Conservation (phyloP, 2,329 filamentous ascomycete species). For the Aspergillus vadensis region DNA sequence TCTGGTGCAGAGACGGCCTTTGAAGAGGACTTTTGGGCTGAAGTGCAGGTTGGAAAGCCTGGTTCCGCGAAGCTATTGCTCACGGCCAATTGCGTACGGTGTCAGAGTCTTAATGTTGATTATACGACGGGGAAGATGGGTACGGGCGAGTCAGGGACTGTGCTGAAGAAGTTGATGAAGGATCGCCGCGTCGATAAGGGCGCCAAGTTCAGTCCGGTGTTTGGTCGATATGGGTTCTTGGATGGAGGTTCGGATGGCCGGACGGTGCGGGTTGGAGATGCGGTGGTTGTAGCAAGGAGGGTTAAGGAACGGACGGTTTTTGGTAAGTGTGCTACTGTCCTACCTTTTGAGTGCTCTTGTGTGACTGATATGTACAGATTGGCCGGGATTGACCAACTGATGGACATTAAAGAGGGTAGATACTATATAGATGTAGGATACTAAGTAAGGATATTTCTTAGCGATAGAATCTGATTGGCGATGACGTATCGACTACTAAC, state of each 20-base stretch:
- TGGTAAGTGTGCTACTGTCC: constrained; percentile 45
- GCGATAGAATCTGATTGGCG: not conserved
- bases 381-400: constrained; percentile 25
- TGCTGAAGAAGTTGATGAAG: constrained; percentile 69
- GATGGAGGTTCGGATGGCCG: constrained; percentile 36
- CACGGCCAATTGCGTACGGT: constrained; percentile 71
- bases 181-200: constrained; percentile 72
- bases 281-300: constrained; percentile 55
- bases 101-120: constrained; percentile 71
- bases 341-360: not conserved
- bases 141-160: constrained; percentile 58
- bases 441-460: not conserved
- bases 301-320: constrained; percentile 57
- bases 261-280: constrained; percentile 58
- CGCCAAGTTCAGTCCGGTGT: constrained; percentile 67
- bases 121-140: constrained; percentile 64
- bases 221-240: constrained; percentile 72
- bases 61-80: constrained; percentile 51
- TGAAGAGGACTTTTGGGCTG: constrained; percentile 73
- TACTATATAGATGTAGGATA: not conserved
- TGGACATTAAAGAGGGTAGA: not conserved
- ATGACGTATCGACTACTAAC: not conserved
- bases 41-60: constrained; percentile 45
- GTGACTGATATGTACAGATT: constrained; percentile 14
- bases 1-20: constrained; percentile 59